A percentile compares a stretch with the other conserved stretches of the same genome.
phyloP scores from a whole-genome alignment of 768 basidiomycete genomes.

The Lentinula aciculospora region DNA sequence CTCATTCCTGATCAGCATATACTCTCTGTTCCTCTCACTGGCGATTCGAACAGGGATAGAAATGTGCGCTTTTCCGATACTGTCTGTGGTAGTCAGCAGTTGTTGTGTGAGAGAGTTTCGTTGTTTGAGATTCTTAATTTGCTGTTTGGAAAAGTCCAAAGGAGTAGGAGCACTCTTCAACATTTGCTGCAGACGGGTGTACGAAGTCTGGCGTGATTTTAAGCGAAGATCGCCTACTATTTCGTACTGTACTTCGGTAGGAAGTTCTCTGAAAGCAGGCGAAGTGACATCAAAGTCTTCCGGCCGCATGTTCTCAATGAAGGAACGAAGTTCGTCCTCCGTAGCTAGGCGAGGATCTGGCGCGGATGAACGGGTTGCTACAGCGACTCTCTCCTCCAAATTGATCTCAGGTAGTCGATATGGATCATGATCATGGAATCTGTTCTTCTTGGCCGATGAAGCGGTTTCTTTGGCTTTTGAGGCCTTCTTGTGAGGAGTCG shows the following conservation, averaged over 20 bases:
- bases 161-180: slow-evolving; percentile 71
- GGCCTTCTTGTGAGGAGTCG: slow-evolving; percentile 43
- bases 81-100: slow-evolving; percentile 86
- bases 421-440: slow-evolving; percentile 80
- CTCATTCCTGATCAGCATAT: slow-evolving; percentile 92
- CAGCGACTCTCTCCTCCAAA: slow-evolving; percentile 54
- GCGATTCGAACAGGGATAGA: slow-evolving; percentile 92
- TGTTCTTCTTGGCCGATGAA: slow-evolving; percentile 53
- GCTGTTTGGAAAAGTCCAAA: slow-evolving; percentile 93
- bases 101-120: slow-evolving; percentile 92
- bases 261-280: slow-evolving; percentile 84
- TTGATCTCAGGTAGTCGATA: slow-evolving; percentile 88
- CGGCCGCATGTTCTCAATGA: slow-evolving; percentile 95
- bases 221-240: slow-evolving; percentile 94
- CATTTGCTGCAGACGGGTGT: slow-evolving; percentile 90
- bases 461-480: slow-evolving; percentile 27
- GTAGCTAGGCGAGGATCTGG: slow-evolving; percentile 94
- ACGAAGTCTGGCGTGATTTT: slow-evolving; percentile 92
- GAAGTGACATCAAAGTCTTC: slow-evolving; percentile 93
- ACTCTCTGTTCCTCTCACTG: slow-evolving; percentile 91
- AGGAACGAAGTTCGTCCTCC: slow-evolving; percentile 86
- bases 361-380: slow-evolving; percentile 50
- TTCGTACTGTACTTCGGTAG: slow-evolving; percentile 97
- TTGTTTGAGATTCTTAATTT: slow-evolving; percentile 86
- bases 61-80: slow-evolving; percentile 83